A percentile compares a stretch with the other conserved stretches of the same genome.
Conservation (phyloP, 108 stramenopile genomes). For the Schizochytrium sp. region DNA sequence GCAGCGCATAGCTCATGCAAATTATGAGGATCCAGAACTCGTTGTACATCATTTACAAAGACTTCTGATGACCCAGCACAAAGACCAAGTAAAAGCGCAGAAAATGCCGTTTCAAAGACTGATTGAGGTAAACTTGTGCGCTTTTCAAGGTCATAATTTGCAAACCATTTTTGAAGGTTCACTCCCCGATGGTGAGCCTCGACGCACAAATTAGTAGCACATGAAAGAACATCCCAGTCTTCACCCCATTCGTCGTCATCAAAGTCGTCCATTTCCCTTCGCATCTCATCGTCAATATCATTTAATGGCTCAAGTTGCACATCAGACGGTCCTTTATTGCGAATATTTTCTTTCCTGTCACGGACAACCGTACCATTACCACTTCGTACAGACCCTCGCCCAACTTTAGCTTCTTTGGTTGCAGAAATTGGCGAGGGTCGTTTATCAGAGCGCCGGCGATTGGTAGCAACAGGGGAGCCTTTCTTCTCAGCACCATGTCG, state of each 20-base stretch:
- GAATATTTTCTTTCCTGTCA: too few relatives aligned
- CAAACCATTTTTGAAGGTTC: conserved; percentile 21
- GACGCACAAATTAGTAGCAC: not conserved
- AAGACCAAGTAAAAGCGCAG: not conserved
- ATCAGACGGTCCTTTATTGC: not conserved
- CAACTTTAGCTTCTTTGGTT: too few relatives aligned
- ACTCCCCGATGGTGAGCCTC: conserved; percentile 28
- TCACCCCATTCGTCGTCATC: not conserved
- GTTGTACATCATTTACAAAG: not conserved
- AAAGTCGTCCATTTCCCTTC: not conserved
- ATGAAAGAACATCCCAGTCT: conserved; percentile 1
- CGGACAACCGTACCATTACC: too few relatives aligned
- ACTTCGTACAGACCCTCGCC: too few relatives aligned
- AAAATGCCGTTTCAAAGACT: conserved; percentile 27
- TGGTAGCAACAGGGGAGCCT: too few relatives aligned
- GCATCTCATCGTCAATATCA: not conserved
- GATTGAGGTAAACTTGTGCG: not conserved
- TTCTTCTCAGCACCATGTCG: too few relatives aligned
- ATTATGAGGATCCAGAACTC: conserved; percentile 9
- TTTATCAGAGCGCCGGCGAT: too few relatives aligned
- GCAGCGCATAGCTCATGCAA: not conserved
- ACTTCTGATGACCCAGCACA: not conserved
- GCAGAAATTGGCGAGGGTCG: too few relatives aligned
- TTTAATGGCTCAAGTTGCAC: not conserved
- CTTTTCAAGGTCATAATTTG: not conserved